Evolutionary conservation across 768 basidiomycete genomes (phyloP).

Genomic region (Tylopilus balloui): DNA sequence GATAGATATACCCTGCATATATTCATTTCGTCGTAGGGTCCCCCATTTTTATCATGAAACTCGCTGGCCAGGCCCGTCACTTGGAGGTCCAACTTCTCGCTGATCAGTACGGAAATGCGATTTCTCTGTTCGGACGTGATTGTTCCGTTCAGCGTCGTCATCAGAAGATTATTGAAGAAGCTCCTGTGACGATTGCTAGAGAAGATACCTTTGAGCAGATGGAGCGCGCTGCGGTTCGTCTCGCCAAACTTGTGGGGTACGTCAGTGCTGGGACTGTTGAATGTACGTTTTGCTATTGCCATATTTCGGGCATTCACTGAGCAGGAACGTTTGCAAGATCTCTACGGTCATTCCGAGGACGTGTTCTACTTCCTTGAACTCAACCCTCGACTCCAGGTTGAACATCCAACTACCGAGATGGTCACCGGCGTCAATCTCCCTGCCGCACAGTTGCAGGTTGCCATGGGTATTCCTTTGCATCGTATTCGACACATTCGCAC

Average conservation of each 20-base stretch:
- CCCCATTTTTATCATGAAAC: constrained; percentile 99
- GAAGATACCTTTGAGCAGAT: constrained; percentile 91
- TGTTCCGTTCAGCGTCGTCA: constrained; percentile 99
- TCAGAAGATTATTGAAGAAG: constrained; percentile 99
- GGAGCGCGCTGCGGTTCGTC: constrained; percentile 98
- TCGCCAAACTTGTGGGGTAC: constrained; percentile 98
- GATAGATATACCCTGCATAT: not conserved
- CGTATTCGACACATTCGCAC: constrained; percentile 94
- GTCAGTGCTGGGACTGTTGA: constrained; percentile 98
- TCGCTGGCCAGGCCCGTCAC: constrained; percentile 95
- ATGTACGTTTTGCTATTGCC: constrained; percentile 45
- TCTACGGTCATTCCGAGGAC: constrained; percentile 92
- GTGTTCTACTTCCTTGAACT: constrained; percentile 97
- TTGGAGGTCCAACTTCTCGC: constrained; percentile 97
- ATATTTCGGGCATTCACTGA: not conserved
- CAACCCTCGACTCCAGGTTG: constrained; percentile 98
- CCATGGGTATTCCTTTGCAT: constrained; percentile 97
- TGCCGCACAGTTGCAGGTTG: constrained; percentile 93
- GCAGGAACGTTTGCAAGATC: constrained; percentile 47
- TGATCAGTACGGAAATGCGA: constrained; percentile 98
- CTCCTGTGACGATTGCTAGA: constrained; percentile 95
- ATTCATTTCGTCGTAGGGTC: constrained; percentile 57
- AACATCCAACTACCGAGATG: constrained; percentile 99
- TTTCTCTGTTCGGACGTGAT: constrained; percentile 97
- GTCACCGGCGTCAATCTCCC: constrained; percentile 98